Conservation (phyloP, 768 basidiomycete species). For the Pleurotus ostreatus region DNA sequence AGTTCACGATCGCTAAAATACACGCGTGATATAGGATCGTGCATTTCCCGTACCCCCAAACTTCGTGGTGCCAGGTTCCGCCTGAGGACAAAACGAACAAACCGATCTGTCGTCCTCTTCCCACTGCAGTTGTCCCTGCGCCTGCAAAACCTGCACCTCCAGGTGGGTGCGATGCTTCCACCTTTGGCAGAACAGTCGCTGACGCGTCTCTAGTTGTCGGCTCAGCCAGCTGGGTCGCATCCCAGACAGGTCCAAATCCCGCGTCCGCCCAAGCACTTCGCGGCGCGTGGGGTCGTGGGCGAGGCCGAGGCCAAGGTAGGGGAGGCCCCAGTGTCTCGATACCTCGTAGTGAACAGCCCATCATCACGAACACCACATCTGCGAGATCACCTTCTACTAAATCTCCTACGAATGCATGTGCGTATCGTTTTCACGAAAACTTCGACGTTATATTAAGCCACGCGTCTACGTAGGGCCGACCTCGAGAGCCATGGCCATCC, state of each 20-base stretch:
- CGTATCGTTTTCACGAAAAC: not conserved
- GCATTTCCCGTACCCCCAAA: conserved; percentile 34
- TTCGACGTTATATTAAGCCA: not conserved
- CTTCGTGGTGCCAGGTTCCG: conserved; percentile 36
- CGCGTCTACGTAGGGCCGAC: too few relatives aligned
- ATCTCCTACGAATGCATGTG: conserved; percentile 5
- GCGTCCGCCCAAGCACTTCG: conserved; percentile 11
- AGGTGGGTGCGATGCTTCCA: conserved; percentile 17
- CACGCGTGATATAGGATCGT: conserved; percentile 19
- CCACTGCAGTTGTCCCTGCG: conserved; percentile 27
- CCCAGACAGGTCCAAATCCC: conserved; percentile 15
- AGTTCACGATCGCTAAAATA: not conserved
- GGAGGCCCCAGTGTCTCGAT: not conserved
- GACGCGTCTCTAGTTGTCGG: conserved; percentile 28
- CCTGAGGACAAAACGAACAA: conserved; percentile 40
- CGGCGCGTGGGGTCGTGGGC: conserved; percentile 17
- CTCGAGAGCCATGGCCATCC: too few relatives aligned
- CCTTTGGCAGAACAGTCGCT: too few relatives aligned
- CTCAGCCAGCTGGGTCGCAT: conserved; percentile 29
- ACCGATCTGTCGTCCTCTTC: conserved; percentile 40
- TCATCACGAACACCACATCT: not conserved
- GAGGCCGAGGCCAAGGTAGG: not conserved
- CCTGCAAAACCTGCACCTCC: conserved; percentile 20
- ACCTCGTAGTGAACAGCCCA: conserved; percentile 1
- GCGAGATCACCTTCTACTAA: not conserved